A percentile compares a stretch with the other conserved stretches of the same genome.
phyloP scores from a whole-genome alignment of 257 asterid genomes.

The Schizonepeta tenuifolia region DNA sequence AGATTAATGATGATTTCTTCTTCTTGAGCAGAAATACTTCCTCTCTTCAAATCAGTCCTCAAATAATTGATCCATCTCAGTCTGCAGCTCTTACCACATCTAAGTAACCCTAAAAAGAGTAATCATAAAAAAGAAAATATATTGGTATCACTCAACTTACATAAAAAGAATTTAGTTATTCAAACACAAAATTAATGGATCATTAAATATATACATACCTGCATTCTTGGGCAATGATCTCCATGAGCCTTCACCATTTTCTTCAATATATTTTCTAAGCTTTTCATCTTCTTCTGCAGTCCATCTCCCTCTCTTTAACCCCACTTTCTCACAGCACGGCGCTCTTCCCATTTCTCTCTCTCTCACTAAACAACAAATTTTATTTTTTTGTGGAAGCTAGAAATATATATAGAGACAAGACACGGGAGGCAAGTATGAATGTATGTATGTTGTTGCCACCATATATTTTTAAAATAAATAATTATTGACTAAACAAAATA shows the following conservation, averaged over 20 bases:
- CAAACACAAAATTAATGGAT: too few species aligned
- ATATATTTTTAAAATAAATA: neutral
- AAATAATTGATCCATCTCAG: conserved; percentile 88
- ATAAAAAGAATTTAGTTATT: too few species aligned
- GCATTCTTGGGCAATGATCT: conserved; percentile 91
- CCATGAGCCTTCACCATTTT: conserved; percentile 90
- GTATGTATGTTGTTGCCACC: neutral
- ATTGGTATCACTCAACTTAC: neutral
- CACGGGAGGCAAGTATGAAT: neutral
- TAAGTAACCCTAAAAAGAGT: conserved; percentile 51
- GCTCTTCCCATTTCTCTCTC: conserved; percentile 66
- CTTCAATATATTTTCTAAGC: conserved; percentile 59
- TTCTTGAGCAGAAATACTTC: conserved; percentile 67
- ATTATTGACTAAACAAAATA: neutral
- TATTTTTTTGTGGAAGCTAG: neutral
- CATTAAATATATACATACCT: conserved; percentile 40
- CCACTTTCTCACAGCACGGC: conserved; percentile 92
- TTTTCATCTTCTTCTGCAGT: conserved; percentile 78
- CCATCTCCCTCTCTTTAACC: conserved; percentile 85
- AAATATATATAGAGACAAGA: conserved; percentile 4
- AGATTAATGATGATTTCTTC: conserved; percentile 67
- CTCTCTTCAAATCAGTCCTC: conserved; percentile 84
- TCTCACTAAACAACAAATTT: neutral
- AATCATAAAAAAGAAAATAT: neutral
- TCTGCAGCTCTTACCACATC: conserved; percentile 95